Evolutionary conservation across 257 asterid genomes (phyloP).

Genomic region (Gentiana macrophylla): DNA sequence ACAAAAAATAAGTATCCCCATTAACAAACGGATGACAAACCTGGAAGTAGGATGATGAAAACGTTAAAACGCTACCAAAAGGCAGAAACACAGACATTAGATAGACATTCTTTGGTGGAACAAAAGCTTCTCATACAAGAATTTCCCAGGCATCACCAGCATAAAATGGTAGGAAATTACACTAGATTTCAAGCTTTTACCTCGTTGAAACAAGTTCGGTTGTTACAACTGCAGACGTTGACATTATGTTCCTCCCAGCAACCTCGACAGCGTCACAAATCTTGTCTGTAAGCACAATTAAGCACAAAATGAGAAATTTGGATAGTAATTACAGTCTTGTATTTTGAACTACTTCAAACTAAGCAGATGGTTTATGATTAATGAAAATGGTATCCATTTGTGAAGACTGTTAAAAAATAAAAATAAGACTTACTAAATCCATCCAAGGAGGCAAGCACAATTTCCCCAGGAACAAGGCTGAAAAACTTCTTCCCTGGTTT

Average conservation of each 20-base stretch:
- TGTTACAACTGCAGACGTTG: slow-evolving; percentile 67
- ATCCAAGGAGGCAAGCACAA: slow-evolving; percentile 84
- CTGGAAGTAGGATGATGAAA: not conserved
- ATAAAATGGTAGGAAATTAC: no score
- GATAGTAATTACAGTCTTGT: no score
- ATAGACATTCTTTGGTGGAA: not conserved
- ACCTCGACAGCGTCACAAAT: slow-evolving; percentile 77
- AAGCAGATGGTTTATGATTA: no score
- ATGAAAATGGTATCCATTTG: no score
- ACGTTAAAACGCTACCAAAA: not conserved
- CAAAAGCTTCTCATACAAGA: no score
- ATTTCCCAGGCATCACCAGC: no score
- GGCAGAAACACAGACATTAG: not conserved
- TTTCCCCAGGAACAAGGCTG: slow-evolving; percentile 86
- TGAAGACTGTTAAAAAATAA: no score
- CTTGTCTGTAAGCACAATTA: slow-evolving; percentile 31
- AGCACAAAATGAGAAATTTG: no score
- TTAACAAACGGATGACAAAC: not conserved
- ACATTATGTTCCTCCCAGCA: slow-evolving; percentile 76
- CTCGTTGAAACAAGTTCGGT: slow-evolving; percentile 67
- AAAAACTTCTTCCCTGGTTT: slow-evolving; percentile 69
- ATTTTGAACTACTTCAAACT: no score
- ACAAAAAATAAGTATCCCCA: no score
- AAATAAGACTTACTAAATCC: slow-evolving; percentile 64
- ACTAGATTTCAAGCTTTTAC: no score